A percentile compares a stretch with the other conserved stretches of the same genome.
phyloP scores from a whole-genome alignment of 2,329 filamentous ascomycete genomes.

The Diaporthe velutina region DNA sequence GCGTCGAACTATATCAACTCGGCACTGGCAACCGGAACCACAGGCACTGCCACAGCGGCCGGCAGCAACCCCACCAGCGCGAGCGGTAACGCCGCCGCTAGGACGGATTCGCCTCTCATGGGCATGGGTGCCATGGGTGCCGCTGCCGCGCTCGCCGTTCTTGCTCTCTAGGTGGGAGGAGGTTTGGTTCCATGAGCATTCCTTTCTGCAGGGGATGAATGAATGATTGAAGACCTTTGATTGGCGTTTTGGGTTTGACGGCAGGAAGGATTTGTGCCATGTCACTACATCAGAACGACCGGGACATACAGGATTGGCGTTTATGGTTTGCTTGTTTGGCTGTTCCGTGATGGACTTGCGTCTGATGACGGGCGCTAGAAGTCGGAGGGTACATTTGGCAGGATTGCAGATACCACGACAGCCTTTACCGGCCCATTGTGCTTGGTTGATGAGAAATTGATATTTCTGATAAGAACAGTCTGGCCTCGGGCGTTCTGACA shows the following conservation, averaged over 20 bases:
- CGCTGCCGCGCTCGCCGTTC: slow-evolving; percentile 33
- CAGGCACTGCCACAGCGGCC: background rate
- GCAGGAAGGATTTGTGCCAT: too few relatives aligned
- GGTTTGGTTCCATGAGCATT: background rate
- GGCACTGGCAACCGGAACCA: slow-evolving; percentile 26
- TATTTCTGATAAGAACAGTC: background rate
- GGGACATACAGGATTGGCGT: slow-evolving; percentile 9
- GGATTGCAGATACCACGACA: background rate
- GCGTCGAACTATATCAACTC: slow-evolving; percentile 36
- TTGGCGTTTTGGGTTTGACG: background rate
- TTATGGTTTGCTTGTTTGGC: background rate
- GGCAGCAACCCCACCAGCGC: background rate
- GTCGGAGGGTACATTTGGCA: background rate
- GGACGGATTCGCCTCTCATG: slow-evolving; percentile 22
- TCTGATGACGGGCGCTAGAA: background rate
- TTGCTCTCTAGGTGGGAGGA: slow-evolving; percentile 30
- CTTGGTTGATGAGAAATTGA: slow-evolving; percentile 19
- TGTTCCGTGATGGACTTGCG: background rate
- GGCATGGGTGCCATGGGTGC: slow-evolving; percentile 37
- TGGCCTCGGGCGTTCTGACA: too few relatives aligned
- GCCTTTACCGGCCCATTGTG: background rate
- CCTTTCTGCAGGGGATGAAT: background rate
- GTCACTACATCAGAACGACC: background rate
- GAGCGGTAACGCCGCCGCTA: slow-evolving; percentile 29
- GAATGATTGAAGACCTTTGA: background rate